Evolutionary conservation across 805 yeast genomes (phyloP).

Genomic region (Candida tibetensis): DNA sequence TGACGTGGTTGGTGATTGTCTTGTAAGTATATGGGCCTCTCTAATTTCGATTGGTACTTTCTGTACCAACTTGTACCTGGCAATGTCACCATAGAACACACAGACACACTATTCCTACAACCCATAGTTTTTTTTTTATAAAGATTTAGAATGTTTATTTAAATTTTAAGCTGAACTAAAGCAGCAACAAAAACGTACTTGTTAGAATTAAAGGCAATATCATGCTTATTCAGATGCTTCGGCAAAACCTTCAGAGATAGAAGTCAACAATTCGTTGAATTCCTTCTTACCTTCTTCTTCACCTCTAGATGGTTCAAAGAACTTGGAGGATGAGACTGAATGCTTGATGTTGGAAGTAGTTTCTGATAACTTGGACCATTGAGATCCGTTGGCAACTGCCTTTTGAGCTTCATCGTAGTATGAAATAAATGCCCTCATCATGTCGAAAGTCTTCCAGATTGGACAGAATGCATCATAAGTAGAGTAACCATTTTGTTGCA

Average conservation of each 20-base stretch:
- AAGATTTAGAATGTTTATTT: not conserved
- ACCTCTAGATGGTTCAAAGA: conserved; percentile 93
- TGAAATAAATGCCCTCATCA: conserved; percentile 93
- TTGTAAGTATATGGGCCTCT: too few species aligned
- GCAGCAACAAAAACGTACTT: not conserved
- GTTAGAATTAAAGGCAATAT: conserved; percentile 9
- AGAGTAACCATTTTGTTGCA: conserved; percentile 99
- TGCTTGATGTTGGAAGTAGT: conserved; percentile 90
- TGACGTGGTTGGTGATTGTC: too few species aligned
- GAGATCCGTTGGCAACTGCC: conserved; percentile 89
- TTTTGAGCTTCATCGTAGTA: conserved; percentile 97
- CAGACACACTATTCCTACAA: too few species aligned
- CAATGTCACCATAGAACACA: too few species aligned
- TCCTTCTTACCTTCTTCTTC: conserved; percentile 71
- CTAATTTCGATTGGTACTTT: too few species aligned
- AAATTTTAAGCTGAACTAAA: not conserved
- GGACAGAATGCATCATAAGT: conserved; percentile 99
- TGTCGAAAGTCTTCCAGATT: conserved; percentile 96
- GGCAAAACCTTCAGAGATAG: conserved; percentile 86
- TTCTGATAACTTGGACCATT: conserved; percentile 90
- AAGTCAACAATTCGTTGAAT: conserved; percentile 70
- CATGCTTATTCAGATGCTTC: conserved; percentile 82
- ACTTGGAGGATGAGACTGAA: conserved; percentile 90
- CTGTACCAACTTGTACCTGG: too few species aligned
- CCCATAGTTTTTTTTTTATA: too few species aligned